Percentiles rank a stretch among this genome's conserved stretches.
Evolutionary conservation across 768 basidiomycete genomes (phyloP).

Genomic region (Auriscalpium microsporum): DNA sequence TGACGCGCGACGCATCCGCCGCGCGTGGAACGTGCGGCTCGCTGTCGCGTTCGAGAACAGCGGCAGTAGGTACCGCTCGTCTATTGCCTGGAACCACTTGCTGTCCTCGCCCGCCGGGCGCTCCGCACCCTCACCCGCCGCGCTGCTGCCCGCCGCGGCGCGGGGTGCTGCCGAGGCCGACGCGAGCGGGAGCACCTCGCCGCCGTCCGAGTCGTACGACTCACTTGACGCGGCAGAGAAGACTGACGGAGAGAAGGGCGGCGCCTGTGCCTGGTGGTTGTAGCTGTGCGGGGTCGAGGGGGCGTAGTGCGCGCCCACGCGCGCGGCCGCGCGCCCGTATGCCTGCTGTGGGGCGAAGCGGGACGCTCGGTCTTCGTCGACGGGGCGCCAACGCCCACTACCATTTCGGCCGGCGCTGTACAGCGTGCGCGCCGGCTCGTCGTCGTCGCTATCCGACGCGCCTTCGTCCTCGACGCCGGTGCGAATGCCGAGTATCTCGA

Average conservation of each 20-base stretch:
- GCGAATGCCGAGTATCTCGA: conserved; percentile 92
- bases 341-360: conserved; percentile 17
- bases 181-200: conserved; percentile 73
- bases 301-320: conserved; percentile 51
- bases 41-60: conserved; percentile 90
- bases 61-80: conserved; percentile 90
- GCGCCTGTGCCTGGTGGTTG: conserved; percentile 47
- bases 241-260: conserved; percentile 20
- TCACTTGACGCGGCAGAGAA: conserved; percentile 72
- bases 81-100: conserved; percentile 93
- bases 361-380: conserved; percentile 11
- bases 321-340: conserved; percentile 25
- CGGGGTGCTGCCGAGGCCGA: conserved; percentile 27
- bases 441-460: conserved; percentile 43
- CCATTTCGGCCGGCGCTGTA: background rate
- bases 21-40: conserved; percentile 77
- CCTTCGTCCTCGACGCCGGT: conserved; percentile 94
- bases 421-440: conserved; percentile 28
- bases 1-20: conserved; percentile 45
- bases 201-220: conserved; percentile 66
- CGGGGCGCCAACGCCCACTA: background rate
- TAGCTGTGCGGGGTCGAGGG: conserved; percentile 32
- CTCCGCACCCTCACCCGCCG: conserved; percentile 1
- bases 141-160: background rate
- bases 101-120: conserved; percentile 48